Base-by-base conservation (phyloP, 371 early-diverging fungal species). In the Mortierella sp. region DNA sequence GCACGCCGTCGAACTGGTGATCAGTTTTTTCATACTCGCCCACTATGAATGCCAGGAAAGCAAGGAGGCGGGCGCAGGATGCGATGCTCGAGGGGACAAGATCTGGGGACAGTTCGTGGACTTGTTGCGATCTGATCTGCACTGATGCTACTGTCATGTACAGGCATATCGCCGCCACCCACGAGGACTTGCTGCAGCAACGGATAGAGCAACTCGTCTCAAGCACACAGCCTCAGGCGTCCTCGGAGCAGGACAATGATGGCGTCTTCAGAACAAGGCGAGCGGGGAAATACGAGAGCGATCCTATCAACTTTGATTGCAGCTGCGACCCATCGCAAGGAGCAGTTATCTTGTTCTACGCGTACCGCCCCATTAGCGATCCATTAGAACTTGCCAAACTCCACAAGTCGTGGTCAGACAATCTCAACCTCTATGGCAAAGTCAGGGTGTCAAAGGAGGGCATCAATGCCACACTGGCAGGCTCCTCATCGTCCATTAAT, bases 391-490 rank as follows among this genome's bases (percentile, higher is more conserved):
- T 86, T 48, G 86, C 87, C 6, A 54, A 74, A 4, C 60, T 79
- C 10, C 86, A 88, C 57, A 80, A 83, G 23, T 16, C 64, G 3
- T 64, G 81, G 43, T 72, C 81, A 24, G 56, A 18, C 34, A 64
- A 72, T 9, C 62, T 81, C 14, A 67, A 61, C 9, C 78, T 91
- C 48, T 81, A 81, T 19, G 92, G 92, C 9, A 92, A 92, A 64
- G 81, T 92, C 30, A 86, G 88, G 19, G 67, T 92, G 21, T 83
- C 86, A 0, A 48, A 42, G 0, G 92, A 92, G 59, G 92, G 92
- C 9, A 79, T 89, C 68, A 92, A 92, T 72, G 84, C 83, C 13
- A 92, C 92, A 0, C 60, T 90, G 49, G 88, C 89, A 8, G 92
- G 92, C 10, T 30, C 66, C 6, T 63, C 72, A 16, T 34, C 53